Percentiles rank a stretch among this genome's conserved stretches.
phyloP scores from a whole-genome alignment of 441 rosid genomes.

The Omphalea diandra region DNA sequence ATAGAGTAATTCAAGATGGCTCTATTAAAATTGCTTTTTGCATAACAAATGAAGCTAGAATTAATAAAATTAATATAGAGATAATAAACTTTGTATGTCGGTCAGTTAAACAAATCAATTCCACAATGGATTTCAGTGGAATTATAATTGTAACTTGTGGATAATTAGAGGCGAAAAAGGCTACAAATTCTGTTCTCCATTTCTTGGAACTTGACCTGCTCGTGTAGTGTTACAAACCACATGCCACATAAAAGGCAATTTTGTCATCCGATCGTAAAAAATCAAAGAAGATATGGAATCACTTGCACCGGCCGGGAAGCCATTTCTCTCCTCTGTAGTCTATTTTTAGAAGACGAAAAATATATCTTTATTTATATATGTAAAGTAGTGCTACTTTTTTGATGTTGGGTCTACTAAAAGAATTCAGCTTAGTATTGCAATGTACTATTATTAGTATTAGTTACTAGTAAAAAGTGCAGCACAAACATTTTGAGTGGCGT shows the following conservation, averaged over 20 bases:
- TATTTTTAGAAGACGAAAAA: not conserved
- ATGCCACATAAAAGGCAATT: not conserved
- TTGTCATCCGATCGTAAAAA: not conserved
- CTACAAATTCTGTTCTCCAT: not conserved
- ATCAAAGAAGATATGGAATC: too few species aligned
- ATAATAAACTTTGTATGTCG: too few species aligned
- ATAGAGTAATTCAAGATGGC: too few species aligned
- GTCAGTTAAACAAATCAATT: too few species aligned
- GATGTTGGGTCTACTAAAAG: constrained; percentile 1
- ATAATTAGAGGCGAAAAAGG: not conserved
- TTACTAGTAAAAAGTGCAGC: not conserved
- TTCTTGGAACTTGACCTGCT: constrained; percentile 4
- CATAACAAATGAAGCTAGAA: too few species aligned
- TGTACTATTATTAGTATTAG: not conserved
- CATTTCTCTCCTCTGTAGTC: not conserved
- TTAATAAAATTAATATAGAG: too few species aligned
- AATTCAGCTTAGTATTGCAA: not conserved
- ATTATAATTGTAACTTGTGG: not conserved
- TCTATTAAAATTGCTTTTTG: too few species aligned
- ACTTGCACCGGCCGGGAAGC: too few species aligned
- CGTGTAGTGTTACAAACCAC: not conserved
- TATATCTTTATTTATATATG: too few species aligned
- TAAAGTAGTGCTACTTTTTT: too few species aligned
- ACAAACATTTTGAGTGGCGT: not conserved
- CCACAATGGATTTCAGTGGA: too few species aligned